Evolutionary conservation across 495 filamentous ascomycete species (phyloP), one percentile per base, ranked within the genome.

Genomic region (Neurospora tetraspora): DNA sequence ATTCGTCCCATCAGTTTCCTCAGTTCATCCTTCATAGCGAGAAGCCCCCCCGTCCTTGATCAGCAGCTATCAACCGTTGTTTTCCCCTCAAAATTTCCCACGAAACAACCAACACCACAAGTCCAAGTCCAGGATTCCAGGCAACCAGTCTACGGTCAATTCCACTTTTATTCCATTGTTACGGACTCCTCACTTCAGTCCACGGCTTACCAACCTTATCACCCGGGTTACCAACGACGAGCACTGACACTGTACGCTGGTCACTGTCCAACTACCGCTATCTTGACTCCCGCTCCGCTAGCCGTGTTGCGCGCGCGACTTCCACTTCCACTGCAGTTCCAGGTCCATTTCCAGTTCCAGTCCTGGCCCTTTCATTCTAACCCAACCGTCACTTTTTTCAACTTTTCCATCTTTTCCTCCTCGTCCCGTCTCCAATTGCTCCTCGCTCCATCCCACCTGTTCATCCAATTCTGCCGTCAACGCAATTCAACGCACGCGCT

Each of bases 11-110:
- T 61, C 27, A 59, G 47, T 59, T 59, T 59, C 47, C 47, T n/a
- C 20, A 23, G 11, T 31, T 31, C 47, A 31, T 61, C 53, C 10
- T 61, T 34, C 53, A 61, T 34, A 61, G 53, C 47, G 23, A 31
- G 47, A 31, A 59, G 47, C 47, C 23, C 47, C 53, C 53, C 53
- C 23, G 53, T 61, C 53, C 27, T 61, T 61, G 53, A 61, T 65
- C 53, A 65, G 53, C 74, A 72, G 71, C 76, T 78, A 76, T 76
- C 74, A 75, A 70, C 72, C 77, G 72, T 74, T 45, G 61, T 75
- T 72, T 69, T 79, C 76, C 76, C 77, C 75, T 78, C 78, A 71
- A 80, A 80, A 80, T 75, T 78, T 78, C 75, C 69, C 69, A 45
- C 43, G 75, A 65, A 65, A 65, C 53, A 27, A 65, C 16, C 53